Evolutionary conservation across 2,329 filamentous ascomycete species (phyloP), one percentile per base, ranked within the genome.

Genomic region (Fusarium gaditjirri): DNA sequence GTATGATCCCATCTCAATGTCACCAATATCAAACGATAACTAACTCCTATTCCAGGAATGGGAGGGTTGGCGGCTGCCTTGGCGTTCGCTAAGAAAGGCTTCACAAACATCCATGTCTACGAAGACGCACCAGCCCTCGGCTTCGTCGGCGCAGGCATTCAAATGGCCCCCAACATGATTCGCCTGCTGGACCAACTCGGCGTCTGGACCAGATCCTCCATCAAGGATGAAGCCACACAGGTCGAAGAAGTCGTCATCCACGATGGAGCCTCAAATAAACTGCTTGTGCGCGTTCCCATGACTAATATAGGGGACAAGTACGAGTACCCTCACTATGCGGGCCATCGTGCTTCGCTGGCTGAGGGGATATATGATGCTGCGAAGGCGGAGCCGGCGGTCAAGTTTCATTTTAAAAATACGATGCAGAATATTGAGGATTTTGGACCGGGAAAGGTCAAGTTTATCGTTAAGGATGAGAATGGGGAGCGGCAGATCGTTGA

Each of bases 71-170:
- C 67, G 0, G 67, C 67, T 4, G 68, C 68, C 12, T 35, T 71
- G 27, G 56, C 68, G 5, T 67, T 71, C 21, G 62, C 67, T 14
- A 70, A 52, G 25, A 71, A 71, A 25, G 68, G 67, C 21, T 71
- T 71, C 38, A 71, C 55, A 14, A 44, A 71, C 25, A 43, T 71
- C 23, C 47, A 67, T 23, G 49, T 71, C 19, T 71, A 67, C 36
- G 68, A 71, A 21, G 44, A 67, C 12, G 68, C 68, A 11, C 57
- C 67, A 16, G 67, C 56, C 11, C 39, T 71, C 4, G 67, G 68
- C 8, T 71, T 71, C 19, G 67, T 71, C 3, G 68, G 68, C 16
- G 68, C 68, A 6, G 68, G 68, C 19, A 71, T 71, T 25, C 68
- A 71, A 41, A 63, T 71, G 21, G 57, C 67, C 13, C 68, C 68